These are phyloP conservation scores for Calycina marina DNA, from an alignment of 2,329 filamentous ascomycete species.

Conservation along the genomic window DNA sequence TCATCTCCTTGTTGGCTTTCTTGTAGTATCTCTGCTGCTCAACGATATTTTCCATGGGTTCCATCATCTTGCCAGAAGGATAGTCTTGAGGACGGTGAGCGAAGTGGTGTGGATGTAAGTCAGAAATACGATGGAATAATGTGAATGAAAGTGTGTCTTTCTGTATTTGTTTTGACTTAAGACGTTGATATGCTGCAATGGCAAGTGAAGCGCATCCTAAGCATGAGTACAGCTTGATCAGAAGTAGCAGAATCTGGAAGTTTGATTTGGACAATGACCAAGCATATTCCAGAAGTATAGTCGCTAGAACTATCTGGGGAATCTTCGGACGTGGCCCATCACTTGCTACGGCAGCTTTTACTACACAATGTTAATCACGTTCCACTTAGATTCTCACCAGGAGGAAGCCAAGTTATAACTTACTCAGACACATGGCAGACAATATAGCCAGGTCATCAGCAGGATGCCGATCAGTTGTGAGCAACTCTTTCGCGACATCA, in stretches of 20 bases:
- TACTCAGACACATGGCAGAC: slow-evolving; percentile 20
- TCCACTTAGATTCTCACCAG: too few species aligned
- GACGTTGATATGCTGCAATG: slow-evolving; percentile 23
- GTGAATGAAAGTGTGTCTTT: slow-evolving; percentile 26
- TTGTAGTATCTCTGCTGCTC: slow-evolving; percentile 19
- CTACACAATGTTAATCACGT: too few species aligned
- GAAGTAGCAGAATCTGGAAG: slow-evolving; percentile 25
- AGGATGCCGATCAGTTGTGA: slow-evolving; percentile 22
- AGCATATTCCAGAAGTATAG: slow-evolving; percentile 21
- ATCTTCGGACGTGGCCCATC: too few species aligned
- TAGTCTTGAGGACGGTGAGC: slow-evolving; percentile 7
- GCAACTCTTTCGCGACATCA: slow-evolving; percentile 14
- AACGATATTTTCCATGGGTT: slow-evolving; percentile 15
- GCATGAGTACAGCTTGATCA: slow-evolving; percentile 24
- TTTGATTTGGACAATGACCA: slow-evolving; percentile 24
- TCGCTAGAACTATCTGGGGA: slow-evolving; percentile 19
- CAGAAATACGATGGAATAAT: slow-evolving; percentile 25
- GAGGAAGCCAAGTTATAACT: slow-evolving; percentile 17
- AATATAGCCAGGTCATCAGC: slow-evolving; percentile 22
- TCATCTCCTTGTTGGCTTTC: slow-evolving; percentile 14
- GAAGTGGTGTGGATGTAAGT: slow-evolving; percentile 24
- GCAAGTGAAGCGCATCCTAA: slow-evolving; percentile 25
- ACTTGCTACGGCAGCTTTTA: too few species aligned
- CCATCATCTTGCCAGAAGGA: slow-evolving; percentile 5
- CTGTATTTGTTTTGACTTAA: slow-evolving; percentile 27